Base-by-base conservation (phyloP, 306 rosid genomes). In the Benincasa hispida region DNA sequence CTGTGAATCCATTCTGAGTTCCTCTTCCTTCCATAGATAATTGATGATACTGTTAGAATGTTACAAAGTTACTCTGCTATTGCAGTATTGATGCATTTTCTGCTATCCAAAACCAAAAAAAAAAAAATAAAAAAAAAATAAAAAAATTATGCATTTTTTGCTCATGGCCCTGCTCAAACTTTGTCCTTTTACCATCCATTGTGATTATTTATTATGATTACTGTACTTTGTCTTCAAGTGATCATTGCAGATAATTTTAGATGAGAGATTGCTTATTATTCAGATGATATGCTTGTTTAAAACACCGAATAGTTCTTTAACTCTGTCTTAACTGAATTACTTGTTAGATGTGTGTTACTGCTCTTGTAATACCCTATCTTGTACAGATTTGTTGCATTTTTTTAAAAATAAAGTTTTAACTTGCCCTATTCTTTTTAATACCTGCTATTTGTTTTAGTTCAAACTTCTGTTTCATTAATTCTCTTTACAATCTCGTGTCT, bases 401-500 rank as follows among this genome's bases (percentile, higher is more conserved):
- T 15, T 58, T 10, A 19, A 9, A 25, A 17, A 35, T 47, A 7
- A 37, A 32, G 37, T 22, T 37, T 39, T 57, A 22, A 48, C 25
- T 6, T 51, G 2, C 19, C 15, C 25, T 18, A 41, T 9, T n/a
- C 2, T 32, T 32, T 47, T 72, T 30, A 25, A 6, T 56, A 32
- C 65, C 55, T 58, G 18, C 56, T 27, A 27, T 19, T 19, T 17
- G 57, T 47, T 54, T 8, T 1, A 41, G 32, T 47, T 48, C 34
- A 21, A 47, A 13, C 37, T 35, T 59, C 56, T 63, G 19, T 72
- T 24, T 48, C 22, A 48, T 39, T 60, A 3, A 7, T 81, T 78
- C 11, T 78, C 11, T 69, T 56, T 45, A 54, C 54, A 77, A 65
- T 82, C 41, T 69, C 37, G 72, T 65, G 47, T 69, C 48, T 60